A percentile compares a stretch with the other conserved stretches of the same genome.
phyloP scores from a whole-genome alignment of 306 rosid species.

The Cucurbita argyrosperma region DNA sequence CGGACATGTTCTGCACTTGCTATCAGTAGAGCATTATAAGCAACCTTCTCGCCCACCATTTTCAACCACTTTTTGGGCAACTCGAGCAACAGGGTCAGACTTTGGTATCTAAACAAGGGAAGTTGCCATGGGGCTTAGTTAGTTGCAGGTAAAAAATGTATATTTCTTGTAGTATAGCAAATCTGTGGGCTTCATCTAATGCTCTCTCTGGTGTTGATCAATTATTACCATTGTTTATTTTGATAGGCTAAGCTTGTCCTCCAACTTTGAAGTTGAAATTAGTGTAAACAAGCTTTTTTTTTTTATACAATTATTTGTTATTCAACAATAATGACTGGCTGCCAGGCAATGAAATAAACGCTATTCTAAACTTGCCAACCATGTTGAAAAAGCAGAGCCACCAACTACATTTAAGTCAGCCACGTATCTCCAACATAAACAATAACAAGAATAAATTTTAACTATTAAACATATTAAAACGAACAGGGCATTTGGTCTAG shows the following conservation, averaged over 20 bases:
- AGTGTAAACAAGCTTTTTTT: too few species aligned
- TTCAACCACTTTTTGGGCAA: neutral
- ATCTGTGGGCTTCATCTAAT: neutral
- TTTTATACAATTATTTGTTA: neutral
- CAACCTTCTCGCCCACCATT: neutral
- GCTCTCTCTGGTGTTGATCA: neutral
- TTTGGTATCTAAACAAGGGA: too few species aligned
- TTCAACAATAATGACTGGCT: neutral
- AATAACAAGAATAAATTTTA: neutral
- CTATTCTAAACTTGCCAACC: too few species aligned
- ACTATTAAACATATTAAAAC: neutral
- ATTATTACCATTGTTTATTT: neutral
- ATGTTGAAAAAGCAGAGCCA: too few species aligned
- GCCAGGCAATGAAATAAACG: neutral
- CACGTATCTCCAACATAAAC: too few species aligned
- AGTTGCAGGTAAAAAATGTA: slow-evolving; percentile 1
- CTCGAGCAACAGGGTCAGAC: neutral
- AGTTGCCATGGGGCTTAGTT: neutral
- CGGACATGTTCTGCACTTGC: neutral
- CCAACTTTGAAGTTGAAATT: neutral
- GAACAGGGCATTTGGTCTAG: slow-evolving; percentile 3
- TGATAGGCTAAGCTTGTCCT: neutral
- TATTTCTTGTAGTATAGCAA: neutral
- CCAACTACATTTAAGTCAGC: neutral
- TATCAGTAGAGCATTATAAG: neutral